These are phyloP conservation scores for sunflower (Helianthus annuus) DNA, from an alignment of 129 eudicot genomes.

Conservation along the genomic window DNA sequence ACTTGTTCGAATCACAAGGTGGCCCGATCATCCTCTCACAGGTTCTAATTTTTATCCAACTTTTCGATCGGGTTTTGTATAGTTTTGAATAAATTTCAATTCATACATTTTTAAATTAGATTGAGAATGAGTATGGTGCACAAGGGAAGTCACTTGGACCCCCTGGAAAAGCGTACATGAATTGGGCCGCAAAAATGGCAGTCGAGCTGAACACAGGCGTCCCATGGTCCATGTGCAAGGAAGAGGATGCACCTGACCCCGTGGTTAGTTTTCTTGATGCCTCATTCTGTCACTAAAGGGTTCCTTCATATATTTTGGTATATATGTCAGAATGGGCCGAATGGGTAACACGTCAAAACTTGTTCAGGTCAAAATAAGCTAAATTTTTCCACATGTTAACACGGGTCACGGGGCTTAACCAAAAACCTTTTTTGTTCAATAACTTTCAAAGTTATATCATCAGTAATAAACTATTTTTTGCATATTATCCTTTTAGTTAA, in stretches of 20 bases:
- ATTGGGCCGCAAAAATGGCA: conserved; percentile 98
- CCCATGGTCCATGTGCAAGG: conserved; percentile 98
- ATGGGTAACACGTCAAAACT: neutral
- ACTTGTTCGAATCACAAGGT: conserved; percentile 78
- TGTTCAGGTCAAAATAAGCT: neutral
- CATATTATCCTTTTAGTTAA: neutral
- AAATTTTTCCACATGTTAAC: neutral
- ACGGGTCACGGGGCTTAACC: neutral
- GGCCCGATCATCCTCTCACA: conserved; percentile 96
- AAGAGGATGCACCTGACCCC: conserved; percentile 92
- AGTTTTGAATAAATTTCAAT: neutral
- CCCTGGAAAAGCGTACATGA: conserved; percentile 63
- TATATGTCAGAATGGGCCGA: neutral
- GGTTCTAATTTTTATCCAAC: conserved; percentile 38
- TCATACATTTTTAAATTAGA: conserved; percentile 37
- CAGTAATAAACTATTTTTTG: neutral
- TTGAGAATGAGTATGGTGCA: conserved; percentile 92
- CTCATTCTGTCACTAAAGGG: neutral
- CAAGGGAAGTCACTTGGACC: conserved; percentile 55
- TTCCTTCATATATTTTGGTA: neutral
- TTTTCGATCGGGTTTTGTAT: neutral
- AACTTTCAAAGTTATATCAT: neutral
- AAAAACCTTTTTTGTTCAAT: neutral
- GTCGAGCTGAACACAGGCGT: conserved; percentile 78
- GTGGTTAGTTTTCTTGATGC: conserved; percentile 41